These are phyloP conservation scores for Physaria fendleri DNA, from an alignment of 345 rosid species.

Conservation along the genomic window DNA sequence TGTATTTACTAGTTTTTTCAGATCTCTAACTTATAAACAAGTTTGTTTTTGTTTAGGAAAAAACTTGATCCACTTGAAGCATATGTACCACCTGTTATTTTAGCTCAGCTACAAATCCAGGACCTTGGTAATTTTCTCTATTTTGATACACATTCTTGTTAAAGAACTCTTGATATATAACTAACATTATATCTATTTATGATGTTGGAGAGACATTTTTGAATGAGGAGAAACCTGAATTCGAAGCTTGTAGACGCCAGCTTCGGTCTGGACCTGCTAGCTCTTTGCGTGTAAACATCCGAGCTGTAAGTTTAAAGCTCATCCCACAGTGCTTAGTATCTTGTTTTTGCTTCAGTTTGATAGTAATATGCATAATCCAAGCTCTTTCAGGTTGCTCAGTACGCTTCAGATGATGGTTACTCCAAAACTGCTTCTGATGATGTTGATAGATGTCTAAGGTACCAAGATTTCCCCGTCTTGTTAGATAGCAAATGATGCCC, in stretches of 20 bases:
- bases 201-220: constrained; percentile 38
- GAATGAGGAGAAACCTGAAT: constrained; percentile 59
- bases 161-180: not conserved
- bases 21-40: not conserved
- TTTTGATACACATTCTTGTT: not conserved
- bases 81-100: constrained; percentile 71
- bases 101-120: constrained; percentile 64
- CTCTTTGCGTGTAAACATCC: constrained; percentile 64
- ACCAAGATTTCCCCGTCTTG: not conserved
- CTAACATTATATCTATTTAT: not conserved
- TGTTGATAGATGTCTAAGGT: constrained; percentile 82
- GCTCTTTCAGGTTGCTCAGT: constrained; percentile 70
- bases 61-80: constrained; percentile 77
- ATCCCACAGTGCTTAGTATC: no score
- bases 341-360: constrained; percentile 32
- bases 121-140: constrained; percentile 46
- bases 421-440: constrained; percentile 50
- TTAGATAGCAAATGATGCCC: not conserved
- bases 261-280: constrained; percentile 79
- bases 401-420: constrained; percentile 75
- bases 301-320: constrained; percentile 50
- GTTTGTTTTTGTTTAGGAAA: constrained; percentile 41
- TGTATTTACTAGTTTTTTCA: not conserved
- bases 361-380: constrained; percentile 34
- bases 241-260: constrained; percentile 41